Evolutionary conservation across 2,329 filamentous ascomycete species (phyloP).

Genomic region (Esteya vermicola): DNA sequence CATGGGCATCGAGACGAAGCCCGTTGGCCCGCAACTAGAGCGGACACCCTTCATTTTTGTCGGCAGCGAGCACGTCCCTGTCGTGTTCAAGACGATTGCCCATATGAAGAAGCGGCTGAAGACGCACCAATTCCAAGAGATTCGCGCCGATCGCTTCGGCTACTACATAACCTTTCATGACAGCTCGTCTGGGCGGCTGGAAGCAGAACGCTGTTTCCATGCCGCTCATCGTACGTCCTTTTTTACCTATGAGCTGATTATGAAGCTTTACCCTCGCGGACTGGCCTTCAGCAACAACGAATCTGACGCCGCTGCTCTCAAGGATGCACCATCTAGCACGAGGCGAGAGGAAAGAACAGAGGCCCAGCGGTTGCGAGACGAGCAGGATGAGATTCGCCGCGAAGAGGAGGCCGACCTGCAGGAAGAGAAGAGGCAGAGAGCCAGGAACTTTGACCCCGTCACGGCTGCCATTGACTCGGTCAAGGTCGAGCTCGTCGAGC

Average conservation of each 20-base stretch:
- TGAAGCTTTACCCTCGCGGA: slow-evolving; percentile 54
- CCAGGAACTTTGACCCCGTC: slow-evolving; percentile 82
- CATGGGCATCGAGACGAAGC: slow-evolving; percentile 45
- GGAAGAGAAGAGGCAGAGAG: slow-evolving; percentile 77
- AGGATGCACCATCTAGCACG: too few species aligned
- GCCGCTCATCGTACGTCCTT: slow-evolving; percentile 69
- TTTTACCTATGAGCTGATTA: slow-evolving; percentile 84
- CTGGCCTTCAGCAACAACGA: neutral
- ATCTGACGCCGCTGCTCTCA: neutral
- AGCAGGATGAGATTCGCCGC: slow-evolving; percentile 48
- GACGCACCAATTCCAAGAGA: slow-evolving; percentile 64
- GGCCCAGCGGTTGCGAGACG: slow-evolving; percentile 36
- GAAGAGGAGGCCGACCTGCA: slow-evolving; percentile 75
- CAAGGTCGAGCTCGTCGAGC: slow-evolving; percentile 68
- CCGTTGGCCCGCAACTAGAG: slow-evolving; percentile 55
- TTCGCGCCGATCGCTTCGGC: slow-evolving; percentile 70
- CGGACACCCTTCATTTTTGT: slow-evolving; percentile 85
- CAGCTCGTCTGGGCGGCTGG: slow-evolving; percentile 58
- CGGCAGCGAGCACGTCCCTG: slow-evolving; percentile 71
- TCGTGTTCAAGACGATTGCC: slow-evolving; percentile 69
- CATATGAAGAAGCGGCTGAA: slow-evolving; percentile 87
- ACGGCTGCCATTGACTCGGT: slow-evolving; percentile 68
- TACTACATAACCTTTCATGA: slow-evolving; percentile 90
- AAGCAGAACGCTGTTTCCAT: slow-evolving; percentile 67
- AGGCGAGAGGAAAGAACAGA: slow-evolving; percentile 22